Evolutionary conservation across 2,329 filamentous ascomycete genomes (phyloP), one percentile per base, ranked within the genome.

Genomic region (Fusarium sp.): DNA sequence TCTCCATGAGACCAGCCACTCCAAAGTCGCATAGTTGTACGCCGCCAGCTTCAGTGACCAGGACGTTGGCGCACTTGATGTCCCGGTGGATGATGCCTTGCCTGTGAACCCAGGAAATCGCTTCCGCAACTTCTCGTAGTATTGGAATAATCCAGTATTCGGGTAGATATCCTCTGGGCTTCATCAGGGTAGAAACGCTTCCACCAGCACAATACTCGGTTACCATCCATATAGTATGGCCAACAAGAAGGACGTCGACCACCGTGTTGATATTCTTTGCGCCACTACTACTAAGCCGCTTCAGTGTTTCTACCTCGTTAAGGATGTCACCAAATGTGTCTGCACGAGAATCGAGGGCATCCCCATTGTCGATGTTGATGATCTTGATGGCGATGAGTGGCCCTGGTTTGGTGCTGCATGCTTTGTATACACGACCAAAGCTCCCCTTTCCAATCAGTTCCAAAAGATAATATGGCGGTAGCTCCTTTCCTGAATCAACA

Each of bases 21-120:
- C 91, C 91, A 74, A 94, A 95, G 72, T 95, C 91, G 72, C 91
- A 92, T 25, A 94, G 83, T 74, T 94, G 91, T 6, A 94, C 89
- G 29, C 85, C 80, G 19, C 91, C 91, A 35, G 86, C 83, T 75
- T 93, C 91, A 8, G 88, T 90, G 59, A 94, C 86, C 52, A 94
- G 82, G 31, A 94, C 88, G 70, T 94, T 95, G 65, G 90, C 90
- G 74, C 87, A 89, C 73, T 90, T 90, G 75, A 90, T 85, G 72
- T 90, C 88, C 63, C 88, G 81, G 71, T 90, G 88, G 58, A 90
- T 89, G 68, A 90, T 88, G 48, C 86, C 87, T 64, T 87, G 83
- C 41, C 83, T 80, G 65, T 90, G 88, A 28, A 90, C 86, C 85
- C 87, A 90, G 68, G 79, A 83, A 25, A 90, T 80, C 49, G 86